Evolutionary conservation across 768 basidiomycete species (phyloP), one percentile per base, ranked within the genome.

Genomic region (Pleurotus ostreatus): DNA sequence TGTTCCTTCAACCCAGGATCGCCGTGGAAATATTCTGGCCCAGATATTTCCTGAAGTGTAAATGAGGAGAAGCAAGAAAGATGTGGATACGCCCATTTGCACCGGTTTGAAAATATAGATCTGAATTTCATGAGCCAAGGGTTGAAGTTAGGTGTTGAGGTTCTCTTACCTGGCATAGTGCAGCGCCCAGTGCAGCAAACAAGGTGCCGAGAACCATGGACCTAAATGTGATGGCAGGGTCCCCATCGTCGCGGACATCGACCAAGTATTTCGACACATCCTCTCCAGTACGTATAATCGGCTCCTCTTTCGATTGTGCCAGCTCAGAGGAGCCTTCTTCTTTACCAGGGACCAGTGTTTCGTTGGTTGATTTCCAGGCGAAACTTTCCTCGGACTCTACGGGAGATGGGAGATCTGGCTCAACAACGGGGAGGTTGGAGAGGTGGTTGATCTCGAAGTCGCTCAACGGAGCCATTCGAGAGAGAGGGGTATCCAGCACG

Each of bases 21-120:
- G 63, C 2, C 67, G 68, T 2, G 80, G 81, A 6, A 82, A 57
- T 60, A 82, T 66, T 11, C 64, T 68, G 1, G 79, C 76, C 82
- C 81, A 85, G 4, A 70, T 68, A 46, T 71, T 70, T 0, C 83
- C 83, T n/a, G 75, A 59, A 5, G 76, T 71, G 63, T 82, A 84
- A 22, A 75, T 76, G 49, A 84, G 62, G 43, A 86, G 71, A 8
- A 84, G 68, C n/a, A 84, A 63, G 68, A 85, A 86, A 9, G 84
- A 79, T 0, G 79, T 74, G 3, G 80, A 82, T 15, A 84, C 79
- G 0, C 65, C 48, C 59, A 77, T 72, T 57, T 78, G 72, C 2
- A 82, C 66, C 0, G 84, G 84, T 63, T 86, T 85, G 67, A 83
- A 84, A 5, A 74, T 53, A 62, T 83, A 84, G 37, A 85, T 82